These are phyloP conservation scores for Rhizopogon rudus DNA, from an alignment of 768 basidiomycete genomes.

Conservation along the genomic window DNA sequence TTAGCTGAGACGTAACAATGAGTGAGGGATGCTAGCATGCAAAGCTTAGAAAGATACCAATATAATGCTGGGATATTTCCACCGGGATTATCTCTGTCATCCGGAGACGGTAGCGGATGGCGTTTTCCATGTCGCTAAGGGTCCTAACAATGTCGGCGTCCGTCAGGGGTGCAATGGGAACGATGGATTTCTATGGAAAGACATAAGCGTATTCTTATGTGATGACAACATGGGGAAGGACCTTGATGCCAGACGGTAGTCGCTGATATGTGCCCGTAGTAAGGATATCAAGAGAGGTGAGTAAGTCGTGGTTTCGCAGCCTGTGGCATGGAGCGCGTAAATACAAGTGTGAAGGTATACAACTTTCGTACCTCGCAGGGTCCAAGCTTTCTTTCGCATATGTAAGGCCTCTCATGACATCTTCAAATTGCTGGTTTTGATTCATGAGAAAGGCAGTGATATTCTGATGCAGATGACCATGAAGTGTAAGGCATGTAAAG, in stretches of 20 bases:
- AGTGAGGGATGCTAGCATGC: slow-evolving; percentile 10
- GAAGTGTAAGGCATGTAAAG: background rate
- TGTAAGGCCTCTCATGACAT: slow-evolving; percentile 55
- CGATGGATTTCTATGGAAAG: slow-evolving; percentile 55
- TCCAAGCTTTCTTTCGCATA: slow-evolving; percentile 67
- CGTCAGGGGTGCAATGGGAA: slow-evolving; percentile 61
- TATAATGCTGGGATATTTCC: slow-evolving; percentile 70
- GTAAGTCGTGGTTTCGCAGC: slow-evolving; percentile 88
- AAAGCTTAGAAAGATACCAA: slow-evolving; percentile 40
- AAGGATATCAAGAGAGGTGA: slow-evolving; percentile 87
- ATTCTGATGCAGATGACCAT: slow-evolving; percentile 44
- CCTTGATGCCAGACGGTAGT: slow-evolving; percentile 79
- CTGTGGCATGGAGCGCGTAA: slow-evolving; percentile 31
- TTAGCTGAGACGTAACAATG: slow-evolving; percentile 41
- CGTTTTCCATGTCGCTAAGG: slow-evolving; percentile 67
- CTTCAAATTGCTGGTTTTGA: slow-evolving; percentile 81
- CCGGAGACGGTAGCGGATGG: slow-evolving; percentile 74
- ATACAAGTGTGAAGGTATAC: background rate
- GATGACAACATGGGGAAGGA: slow-evolving; percentile 24
- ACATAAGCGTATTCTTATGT: slow-evolving; percentile 15
- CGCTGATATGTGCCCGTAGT: slow-evolving; percentile 82
- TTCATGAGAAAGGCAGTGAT: slow-evolving; percentile 82
- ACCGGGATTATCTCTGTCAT: slow-evolving; percentile 77
- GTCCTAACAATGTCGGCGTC: slow-evolving; percentile 64
- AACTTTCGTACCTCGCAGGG: slow-evolving; percentile 58